A percentile compares a stretch with the other conserved stretches of the same genome.
Conservation (phyloP, 495 filamentous ascomycete genomes). For the Penicillium soppii region DNA sequence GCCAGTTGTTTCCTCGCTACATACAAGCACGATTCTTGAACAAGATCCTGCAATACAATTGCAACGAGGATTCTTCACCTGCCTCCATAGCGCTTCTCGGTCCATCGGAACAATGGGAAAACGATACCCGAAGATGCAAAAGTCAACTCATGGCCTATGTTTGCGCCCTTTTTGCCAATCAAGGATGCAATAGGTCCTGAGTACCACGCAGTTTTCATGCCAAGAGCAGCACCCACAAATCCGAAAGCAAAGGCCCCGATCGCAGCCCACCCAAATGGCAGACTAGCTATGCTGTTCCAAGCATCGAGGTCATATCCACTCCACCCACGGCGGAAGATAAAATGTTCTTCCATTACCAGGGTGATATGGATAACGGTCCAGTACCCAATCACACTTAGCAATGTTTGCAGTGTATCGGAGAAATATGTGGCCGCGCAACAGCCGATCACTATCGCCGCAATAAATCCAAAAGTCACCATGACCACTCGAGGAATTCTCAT, state of each 20-base stretch:
- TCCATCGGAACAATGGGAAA: conserved; percentile 23
- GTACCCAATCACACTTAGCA: conserved; percentile 49
- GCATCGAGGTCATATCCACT: conserved; percentile 53
- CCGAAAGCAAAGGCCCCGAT: conserved; percentile 60
- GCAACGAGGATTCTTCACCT: not conserved
- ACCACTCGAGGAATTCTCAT: conserved; percentile 31
- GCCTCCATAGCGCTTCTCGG: conserved; percentile 19
- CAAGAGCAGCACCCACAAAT: conserved; percentile 63
- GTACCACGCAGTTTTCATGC: conserved; percentile 72
- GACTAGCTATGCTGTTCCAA: conserved; percentile 49
- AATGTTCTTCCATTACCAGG: conserved; percentile 65
- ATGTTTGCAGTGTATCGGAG: conserved; percentile 22
- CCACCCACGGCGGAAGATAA: conserved; percentile 64
- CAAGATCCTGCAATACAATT: not conserved
- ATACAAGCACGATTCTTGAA: too few species aligned
- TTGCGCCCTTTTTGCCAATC: conserved; percentile 58
- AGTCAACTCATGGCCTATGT: conserved; percentile 67
- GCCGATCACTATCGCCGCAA: conserved; percentile 21
- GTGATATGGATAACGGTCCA: conserved; percentile 75
- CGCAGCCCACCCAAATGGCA: conserved; percentile 67
- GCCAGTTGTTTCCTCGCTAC: too few species aligned
- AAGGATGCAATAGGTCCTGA: conserved; percentile 62
- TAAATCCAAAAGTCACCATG: conserved; percentile 24
- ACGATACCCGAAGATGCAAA: conserved; percentile 23
- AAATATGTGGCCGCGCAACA: conserved; percentile 29